phyloP scores from a whole-genome alignment of 805 yeast genomes.

The Scheffersomyces ergatensis region DNA sequence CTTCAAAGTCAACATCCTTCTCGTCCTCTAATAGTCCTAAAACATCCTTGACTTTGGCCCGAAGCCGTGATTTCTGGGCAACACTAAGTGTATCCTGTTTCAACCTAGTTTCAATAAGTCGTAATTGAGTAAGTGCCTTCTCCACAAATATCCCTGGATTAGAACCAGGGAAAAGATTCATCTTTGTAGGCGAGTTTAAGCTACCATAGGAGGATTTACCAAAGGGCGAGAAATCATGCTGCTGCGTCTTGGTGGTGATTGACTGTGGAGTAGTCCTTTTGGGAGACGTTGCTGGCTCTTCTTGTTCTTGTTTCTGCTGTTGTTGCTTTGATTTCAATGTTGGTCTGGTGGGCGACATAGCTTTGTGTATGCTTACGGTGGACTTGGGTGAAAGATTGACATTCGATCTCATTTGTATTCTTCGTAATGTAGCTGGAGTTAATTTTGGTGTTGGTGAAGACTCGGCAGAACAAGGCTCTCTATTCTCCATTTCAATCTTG shows the following conservation, averaged over 20 bases:
- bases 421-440: conserved; percentile 29
- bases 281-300: conserved; percentile 1
- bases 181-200: neutral
- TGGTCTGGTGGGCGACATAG: conserved; percentile 1
- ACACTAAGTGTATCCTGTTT: neutral
- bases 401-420: conserved; percentile 25
- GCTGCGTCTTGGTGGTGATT: conserved; percentile 4
- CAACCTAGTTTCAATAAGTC: neutral
- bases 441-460: conserved; percentile 21
- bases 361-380: conserved; percentile 2
- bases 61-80: neutral
- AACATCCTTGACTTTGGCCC: neutral
- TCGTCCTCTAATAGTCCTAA: neutral
- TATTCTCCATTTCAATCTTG: conserved; percentile 6
- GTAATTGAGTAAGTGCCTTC: neutral
- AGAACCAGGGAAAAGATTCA: neutral
- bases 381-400: neutral
- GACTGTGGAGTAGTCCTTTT: conserved; percentile 1
- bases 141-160: neutral
- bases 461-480: neutral
- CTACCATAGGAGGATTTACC: neutral
- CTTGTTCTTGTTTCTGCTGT: neutral
- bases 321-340: neutral
- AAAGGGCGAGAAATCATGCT: neutral
- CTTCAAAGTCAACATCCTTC: no score